phyloP scores from a whole-genome alignment of 371 early-diverging fungal genomes.

The Blyttiomyces sp. region DNA sequence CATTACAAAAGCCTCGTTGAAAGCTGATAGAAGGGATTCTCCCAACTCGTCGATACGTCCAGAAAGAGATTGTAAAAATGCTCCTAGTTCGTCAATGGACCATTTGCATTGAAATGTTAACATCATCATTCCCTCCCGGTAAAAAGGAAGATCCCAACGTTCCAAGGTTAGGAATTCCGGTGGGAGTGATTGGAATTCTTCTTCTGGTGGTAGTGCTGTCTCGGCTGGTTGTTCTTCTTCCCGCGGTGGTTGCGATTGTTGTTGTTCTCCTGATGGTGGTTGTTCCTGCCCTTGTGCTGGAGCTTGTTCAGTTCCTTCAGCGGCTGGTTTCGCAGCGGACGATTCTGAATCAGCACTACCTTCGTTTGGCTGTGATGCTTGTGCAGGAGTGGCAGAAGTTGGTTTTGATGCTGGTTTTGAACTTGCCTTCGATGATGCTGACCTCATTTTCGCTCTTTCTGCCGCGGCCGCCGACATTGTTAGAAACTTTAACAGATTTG shows the following conservation, averaged over 20 bases:
- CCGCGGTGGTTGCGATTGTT: too few species aligned
- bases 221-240: not conserved
- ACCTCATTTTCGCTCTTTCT: too few species aligned
- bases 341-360: too few species aligned
- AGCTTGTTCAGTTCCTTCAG: not conserved
- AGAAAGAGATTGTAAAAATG: constrained; percentile 26
- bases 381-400: too few species aligned
- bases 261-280: too few species aligned
- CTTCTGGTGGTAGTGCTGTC: not conserved
- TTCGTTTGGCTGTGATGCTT: too few species aligned
- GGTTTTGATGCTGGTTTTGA: constrained; percentile 1
- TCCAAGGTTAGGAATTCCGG: constrained; percentile 13
- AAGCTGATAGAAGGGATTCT: constrained; percentile 11
- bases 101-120: constrained; percentile 15
- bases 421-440: too few species aligned
- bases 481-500: constrained; percentile 11
- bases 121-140: constrained; percentile 12
- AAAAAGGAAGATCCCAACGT: constrained; percentile 21
- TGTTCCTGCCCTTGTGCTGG: not conserved
- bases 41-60: constrained; percentile 19
- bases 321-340: not conserved
- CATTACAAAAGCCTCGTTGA: constrained; percentile 16
- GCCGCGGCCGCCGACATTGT: constrained; percentile 22
- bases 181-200: not conserved
- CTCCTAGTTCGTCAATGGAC: constrained; percentile 32